A percentile compares a stretch with the other conserved stretches of the same genome.
phyloP scores from a whole-genome alignment of 805 yeast genomes.

The Cyberlindnera japonica region DNA sequence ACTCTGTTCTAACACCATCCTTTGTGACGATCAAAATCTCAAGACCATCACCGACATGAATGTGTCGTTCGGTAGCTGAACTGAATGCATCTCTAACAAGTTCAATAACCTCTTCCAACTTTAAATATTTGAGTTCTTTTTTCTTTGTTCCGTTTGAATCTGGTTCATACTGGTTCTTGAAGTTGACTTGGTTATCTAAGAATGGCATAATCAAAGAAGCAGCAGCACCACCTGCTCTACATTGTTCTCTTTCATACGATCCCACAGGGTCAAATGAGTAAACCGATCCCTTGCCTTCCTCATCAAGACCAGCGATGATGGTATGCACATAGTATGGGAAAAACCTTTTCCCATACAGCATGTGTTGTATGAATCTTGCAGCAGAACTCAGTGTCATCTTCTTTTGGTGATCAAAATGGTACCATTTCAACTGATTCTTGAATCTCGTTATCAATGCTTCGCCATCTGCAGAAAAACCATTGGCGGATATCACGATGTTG shows the following conservation, averaged over 20 bases:
- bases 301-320: constrained; percentile 87
- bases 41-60: constrained; percentile 95
- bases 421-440: constrained; percentile 71
- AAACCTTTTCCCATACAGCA: constrained; percentile 87
- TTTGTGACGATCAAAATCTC: constrained; percentile 89
- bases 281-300: constrained; percentile 84
- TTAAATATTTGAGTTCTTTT: constrained; percentile 58
- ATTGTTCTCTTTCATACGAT: constrained; percentile 93
- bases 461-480: constrained; percentile 96
- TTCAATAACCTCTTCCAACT: constrained; percentile 79
- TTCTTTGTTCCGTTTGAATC: constrained; percentile 63
- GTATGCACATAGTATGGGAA: constrained; percentile 98
- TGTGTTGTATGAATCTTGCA: constrained; percentile 87
- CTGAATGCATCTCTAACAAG: constrained; percentile 91
- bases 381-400: constrained; percentile 65
- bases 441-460: constrained; percentile 77
- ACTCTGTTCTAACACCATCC: constrained; percentile 84
- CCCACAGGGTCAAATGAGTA: constrained; percentile 98
- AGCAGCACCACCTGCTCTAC: constrained; percentile 98
- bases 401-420: constrained; percentile 84
- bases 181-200: constrained; percentile 94
- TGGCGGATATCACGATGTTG: constrained; percentile 80
- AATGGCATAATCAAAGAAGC: constrained; percentile 96
- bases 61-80: constrained; percentile 97
- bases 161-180: constrained; percentile 89